A percentile compares a stretch with the other conserved stretches of the same genome.
These are phyloP conservation scores for Discostella stelligeroides DNA, from an alignment of 108 stramenopile genomes.

Conservation along the genomic window DNA sequence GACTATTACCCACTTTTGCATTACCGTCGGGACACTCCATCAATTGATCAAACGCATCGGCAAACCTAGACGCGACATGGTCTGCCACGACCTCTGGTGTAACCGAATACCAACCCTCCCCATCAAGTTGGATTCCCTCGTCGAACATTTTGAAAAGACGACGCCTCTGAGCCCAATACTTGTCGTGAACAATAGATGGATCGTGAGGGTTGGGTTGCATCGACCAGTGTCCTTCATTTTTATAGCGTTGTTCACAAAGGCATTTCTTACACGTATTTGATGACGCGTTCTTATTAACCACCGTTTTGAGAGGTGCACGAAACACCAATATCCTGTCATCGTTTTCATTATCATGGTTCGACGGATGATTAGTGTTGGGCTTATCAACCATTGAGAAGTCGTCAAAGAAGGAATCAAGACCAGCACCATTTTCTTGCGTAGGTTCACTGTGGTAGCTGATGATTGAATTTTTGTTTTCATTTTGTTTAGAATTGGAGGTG, in stretches of 20 bases:
- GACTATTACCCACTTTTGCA: not conserved
- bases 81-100: conserved; percentile 94
- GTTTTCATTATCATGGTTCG: conserved; percentile 6
- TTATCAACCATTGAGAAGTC: conserved; percentile 29
- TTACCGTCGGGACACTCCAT: not conserved
- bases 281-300: conserved; percentile 30
- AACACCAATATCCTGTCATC: conserved; percentile 24
- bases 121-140: conserved; percentile 87
- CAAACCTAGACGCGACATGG: conserved; percentile 80
- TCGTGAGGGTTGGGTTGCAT: conserved; percentile 66
- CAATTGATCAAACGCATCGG: conserved; percentile 38
- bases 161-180: conserved; percentile 95
- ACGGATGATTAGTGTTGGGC: not conserved
- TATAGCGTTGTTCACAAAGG: conserved; percentile 38
- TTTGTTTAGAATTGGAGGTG: not conserved
- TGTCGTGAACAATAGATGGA: conserved; percentile 77
- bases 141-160: conserved; percentile 92
- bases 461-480: not conserved
- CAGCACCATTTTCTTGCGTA: conserved; percentile 13
- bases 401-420: conserved; percentile 51
- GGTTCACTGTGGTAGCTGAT: not conserved
- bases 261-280: conserved; percentile 22
- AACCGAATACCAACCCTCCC: conserved; percentile 96
- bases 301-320: conserved; percentile 48
- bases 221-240: conserved; percentile 21